Evolutionary conservation across 202 grass and related monocot species (phyloP), one percentile per base, ranked within the genome.

Genomic region (Cymbopogon flexuosus): DNA sequence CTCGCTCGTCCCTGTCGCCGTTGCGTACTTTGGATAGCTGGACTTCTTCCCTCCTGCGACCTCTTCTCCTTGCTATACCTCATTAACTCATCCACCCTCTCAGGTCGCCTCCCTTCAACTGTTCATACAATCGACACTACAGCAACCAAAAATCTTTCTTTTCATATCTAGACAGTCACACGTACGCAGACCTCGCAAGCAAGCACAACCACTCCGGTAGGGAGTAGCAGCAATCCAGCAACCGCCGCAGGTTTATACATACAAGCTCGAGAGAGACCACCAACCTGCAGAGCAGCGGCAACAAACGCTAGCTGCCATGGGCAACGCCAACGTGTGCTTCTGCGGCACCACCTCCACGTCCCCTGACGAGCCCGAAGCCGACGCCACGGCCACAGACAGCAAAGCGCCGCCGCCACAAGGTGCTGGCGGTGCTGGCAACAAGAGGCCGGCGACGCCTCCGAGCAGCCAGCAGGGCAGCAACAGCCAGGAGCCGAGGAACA

Each of bases 301-400:
- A 37, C 35, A 37, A 35, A 35, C 34, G 34, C 2, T 4, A 3
- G 34, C 34, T 35, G 21, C 73, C 35, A 90, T 90, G 88, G 88
- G 84, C 19, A 90, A 86, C 78, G 9, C 75, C 35, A 90, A 83
- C 78, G 9, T 62, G 8, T 84, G 81, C 68, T 10, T 61, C 79
- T 86, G 88, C 75, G 82, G 79, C 88, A 40, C 46, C 65, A 65
- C 18, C 65, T 51, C 74, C 79, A 54, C 75, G 5, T 69, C 84
- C 14, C 29, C 74, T 0, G 73, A 76, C 8, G 49, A 78, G 30
- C 29, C 71, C 0, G 63, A 66, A 0, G 24, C n/a, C 43, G 51
- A 8, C 51, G 15, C 33, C 39, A 40, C 7, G 3, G 18, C 56
- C 29, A 34, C n/a, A 1, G 8, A 42, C 12, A 3, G 22, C 24